Evolutionary conservation across 2,329 filamentous ascomycete genomes (phyloP).

Genomic region (Stachybotrys chlorohalonatus): DNA sequence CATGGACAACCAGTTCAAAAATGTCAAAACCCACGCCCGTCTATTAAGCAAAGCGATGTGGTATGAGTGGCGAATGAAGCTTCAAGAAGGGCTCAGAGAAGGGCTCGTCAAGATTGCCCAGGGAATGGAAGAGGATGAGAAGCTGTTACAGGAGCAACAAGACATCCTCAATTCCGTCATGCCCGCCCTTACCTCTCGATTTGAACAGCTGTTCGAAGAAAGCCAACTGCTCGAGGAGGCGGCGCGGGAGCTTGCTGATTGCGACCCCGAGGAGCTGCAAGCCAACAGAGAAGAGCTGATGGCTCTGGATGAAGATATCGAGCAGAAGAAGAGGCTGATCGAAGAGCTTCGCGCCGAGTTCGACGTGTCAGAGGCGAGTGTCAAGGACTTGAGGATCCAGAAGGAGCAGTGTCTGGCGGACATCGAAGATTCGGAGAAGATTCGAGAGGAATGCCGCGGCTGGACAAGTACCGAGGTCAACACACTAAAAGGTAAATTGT

Average conservation of each 20-base stretch:
- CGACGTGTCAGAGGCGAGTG: constrained; percentile 54
- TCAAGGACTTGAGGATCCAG: constrained; percentile 53
- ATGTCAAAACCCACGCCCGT: constrained; percentile 87
- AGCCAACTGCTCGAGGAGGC: constrained; percentile 58
- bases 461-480: constrained; percentile 80
- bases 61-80: constrained; percentile 95
- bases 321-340: constrained; percentile 59
- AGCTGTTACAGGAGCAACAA: constrained; percentile 58
- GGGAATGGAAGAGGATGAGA: constrained; percentile 68
- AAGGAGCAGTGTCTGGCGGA: constrained; percentile 64
- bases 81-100: constrained; percentile 71
- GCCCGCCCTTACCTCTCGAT: constrained; percentile 53
- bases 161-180: constrained; percentile 57
- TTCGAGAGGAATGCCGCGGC: constrained; percentile 80
- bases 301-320: constrained; percentile 57
- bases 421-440: constrained; percentile 72
- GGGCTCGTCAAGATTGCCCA: constrained; percentile 67
- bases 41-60: constrained; percentile 91
- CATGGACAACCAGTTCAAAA: constrained; percentile 97
- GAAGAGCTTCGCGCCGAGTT: constrained; percentile 58
- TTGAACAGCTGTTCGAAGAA: constrained; percentile 54
- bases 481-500: constrained; percentile 57
- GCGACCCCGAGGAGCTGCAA: constrained; percentile 71
- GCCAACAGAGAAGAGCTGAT: constrained; percentile 61
- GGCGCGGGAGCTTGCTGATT: constrained; percentile 67